These are phyloP conservation scores for Ceratorhiza oryzae-sativae DNA, from an alignment of 1,284 basidiomycete species.

Conservation along the genomic window DNA sequence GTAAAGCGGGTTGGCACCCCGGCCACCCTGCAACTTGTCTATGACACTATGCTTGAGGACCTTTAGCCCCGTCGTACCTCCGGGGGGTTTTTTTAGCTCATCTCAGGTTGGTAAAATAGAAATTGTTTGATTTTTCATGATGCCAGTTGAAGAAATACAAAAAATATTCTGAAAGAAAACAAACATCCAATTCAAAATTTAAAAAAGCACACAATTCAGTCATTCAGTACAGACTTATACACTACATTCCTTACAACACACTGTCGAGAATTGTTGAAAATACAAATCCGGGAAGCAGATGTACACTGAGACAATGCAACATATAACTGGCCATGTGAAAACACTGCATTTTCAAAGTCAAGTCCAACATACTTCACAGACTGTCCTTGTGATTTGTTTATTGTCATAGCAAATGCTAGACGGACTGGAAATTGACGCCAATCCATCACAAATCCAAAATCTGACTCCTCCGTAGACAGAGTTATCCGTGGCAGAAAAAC, in stretches of 20 bases:
- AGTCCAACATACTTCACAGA: slow-evolving; percentile 46
- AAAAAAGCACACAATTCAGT: neutral
- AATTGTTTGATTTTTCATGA: neutral
- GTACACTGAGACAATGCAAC: slow-evolving; percentile 41
- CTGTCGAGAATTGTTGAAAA: slow-evolving; percentile 46
- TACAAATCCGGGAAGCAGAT: slow-evolving; percentile 23
- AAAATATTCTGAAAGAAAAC: neutral
- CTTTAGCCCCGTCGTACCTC: slow-evolving; percentile 8
- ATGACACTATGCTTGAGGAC: neutral
- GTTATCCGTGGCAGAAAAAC: slow-evolving; percentile 50
- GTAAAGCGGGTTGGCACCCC: neutral
- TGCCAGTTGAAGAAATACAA: neutral
- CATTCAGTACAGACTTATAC: slow-evolving; percentile 11
- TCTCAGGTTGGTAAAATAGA: neutral
- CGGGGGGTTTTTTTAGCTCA: slow-evolving; percentile 1
- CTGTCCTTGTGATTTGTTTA: slow-evolving; percentile 59
- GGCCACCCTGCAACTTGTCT: neutral
- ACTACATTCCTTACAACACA: slow-evolving; percentile 23
- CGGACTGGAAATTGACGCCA: slow-evolving; percentile 54
- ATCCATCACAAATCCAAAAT: slow-evolving; percentile 47
- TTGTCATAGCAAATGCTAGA: slow-evolving; percentile 55
- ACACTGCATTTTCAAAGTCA: slow-evolving; percentile 36
- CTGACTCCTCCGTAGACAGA: slow-evolving; percentile 45
- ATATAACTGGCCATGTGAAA: slow-evolving; percentile 44
- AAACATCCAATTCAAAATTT: neutral